Evolutionary conservation across 139 green algal genomes (phyloP).

Genomic region (Micromonas commoda): DNA sequence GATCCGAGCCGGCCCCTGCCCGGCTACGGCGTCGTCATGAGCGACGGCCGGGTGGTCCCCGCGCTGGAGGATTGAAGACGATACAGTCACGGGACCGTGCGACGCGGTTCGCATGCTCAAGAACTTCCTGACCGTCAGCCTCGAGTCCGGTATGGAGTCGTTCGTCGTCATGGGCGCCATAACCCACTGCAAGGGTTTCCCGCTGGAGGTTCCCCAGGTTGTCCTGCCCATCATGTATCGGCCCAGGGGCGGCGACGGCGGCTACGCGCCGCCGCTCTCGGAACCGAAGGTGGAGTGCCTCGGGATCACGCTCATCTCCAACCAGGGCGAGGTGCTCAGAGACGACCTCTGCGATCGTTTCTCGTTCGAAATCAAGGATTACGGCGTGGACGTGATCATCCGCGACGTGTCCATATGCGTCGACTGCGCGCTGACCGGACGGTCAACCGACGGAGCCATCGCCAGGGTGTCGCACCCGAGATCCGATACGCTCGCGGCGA

Average conservation of each 20-base stretch:
- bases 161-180: constrained; percentile 13
- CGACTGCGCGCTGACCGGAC: not conserved
- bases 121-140: not conserved
- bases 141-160: not conserved
- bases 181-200: not conserved
- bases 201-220: constrained; percentile 2
- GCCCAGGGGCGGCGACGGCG: not conserved
- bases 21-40: not conserved
- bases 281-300: not conserved
- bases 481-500: not conserved
- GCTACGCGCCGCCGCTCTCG: not conserved
- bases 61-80: not conserved
- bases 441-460: not conserved
- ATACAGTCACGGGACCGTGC: not conserved
- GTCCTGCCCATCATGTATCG: not conserved
- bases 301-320: not conserved
- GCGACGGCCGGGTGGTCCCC: not conserved
- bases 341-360: constrained; percentile 1
- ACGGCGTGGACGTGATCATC: not conserved
- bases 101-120: constrained; percentile 1
- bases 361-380: not conserved
- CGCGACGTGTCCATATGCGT: not conserved
- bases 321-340: not conserved
- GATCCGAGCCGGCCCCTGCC: not conserved
- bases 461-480: not conserved